Base-by-base conservation (phyloP, 345 rosid genomes). In the Raphanus raphanistrum region DNA sequence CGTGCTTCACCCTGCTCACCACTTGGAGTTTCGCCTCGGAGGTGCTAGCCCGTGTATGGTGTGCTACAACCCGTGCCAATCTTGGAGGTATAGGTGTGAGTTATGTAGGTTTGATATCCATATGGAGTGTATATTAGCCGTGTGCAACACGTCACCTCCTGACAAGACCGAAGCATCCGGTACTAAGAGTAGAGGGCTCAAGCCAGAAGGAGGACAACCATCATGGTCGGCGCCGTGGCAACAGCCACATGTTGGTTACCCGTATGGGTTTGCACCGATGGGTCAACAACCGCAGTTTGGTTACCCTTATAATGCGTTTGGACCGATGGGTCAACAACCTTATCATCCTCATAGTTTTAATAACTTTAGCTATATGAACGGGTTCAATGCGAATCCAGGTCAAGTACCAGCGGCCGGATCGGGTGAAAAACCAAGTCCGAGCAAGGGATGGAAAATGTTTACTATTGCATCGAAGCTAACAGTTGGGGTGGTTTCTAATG, bases 71-170 rank as follows among this genome's bases (percentile, higher is more conserved):
- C 65, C 61, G 26, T 82, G 88, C 62, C 71, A 54, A 3, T 75
- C 80, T 16, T 84, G 85, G 85, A 75, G 86, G 45, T 84, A 84
- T 67, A 76, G 83, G 59, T 83, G 89, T 48, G 79, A 70, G 54
- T 2, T 70, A 21, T 84, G 86, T 38, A 27, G 72, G 9, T 48
- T 84, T 1, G 81, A 84, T 72, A 66, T 83, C 58, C 86, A 86
- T 81, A 26, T 84, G 57, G 77, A 80, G 31, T 86, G 87, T 69
- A 75, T 80, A 17, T 43, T 70, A 48, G 50, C 75, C 2, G 57
- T 41, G 27, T 76, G 71, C 75, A 54, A 72, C 52, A 61, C 66
- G 31, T 58, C 81, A 70, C 63, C 77, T 66, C 31, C 52, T 38
- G 25, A 58, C 32, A 35, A 62, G 21, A 15, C 70, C 21, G 70